Conservation (phyloP, 208 protist species). For the Leishmania martiniquensis region DNA sequence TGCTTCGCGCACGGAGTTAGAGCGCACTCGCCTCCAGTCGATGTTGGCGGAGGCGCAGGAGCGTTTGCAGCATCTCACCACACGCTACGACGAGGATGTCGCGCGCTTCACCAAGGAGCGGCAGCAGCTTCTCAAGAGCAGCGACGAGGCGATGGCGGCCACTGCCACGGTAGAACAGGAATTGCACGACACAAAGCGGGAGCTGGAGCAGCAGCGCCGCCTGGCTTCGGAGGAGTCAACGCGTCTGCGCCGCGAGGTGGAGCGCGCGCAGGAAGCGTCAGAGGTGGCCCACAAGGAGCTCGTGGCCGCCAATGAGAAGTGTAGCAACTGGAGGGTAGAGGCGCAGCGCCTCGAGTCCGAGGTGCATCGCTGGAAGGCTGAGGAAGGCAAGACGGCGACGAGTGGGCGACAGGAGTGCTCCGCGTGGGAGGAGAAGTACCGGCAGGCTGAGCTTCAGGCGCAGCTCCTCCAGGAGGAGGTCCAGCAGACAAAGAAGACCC, state of each 20-base stretch:
- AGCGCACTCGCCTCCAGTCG: conserved; percentile 62
- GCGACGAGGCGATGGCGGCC: conserved; percentile 32
- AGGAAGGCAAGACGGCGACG: conserved; percentile 40
- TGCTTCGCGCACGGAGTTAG: conserved; percentile 49
- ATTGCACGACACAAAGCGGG: conserved; percentile 31
- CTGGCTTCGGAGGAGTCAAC: conserved; percentile 30
- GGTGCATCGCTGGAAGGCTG: conserved; percentile 55
- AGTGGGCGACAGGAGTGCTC: conserved; percentile 36
- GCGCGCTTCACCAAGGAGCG: conserved; percentile 48
- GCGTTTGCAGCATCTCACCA: conserved; percentile 49
- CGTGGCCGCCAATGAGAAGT: conserved; percentile 24
- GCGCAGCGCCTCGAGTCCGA: conserved; percentile 36
- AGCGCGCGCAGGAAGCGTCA: conserved; percentile 18
- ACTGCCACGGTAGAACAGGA: conserved; percentile 29
- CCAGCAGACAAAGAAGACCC: conserved; percentile 25
- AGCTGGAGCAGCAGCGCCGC: conserved; percentile 37
- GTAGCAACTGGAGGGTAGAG: conserved; percentile 36
- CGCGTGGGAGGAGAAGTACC: conserved; percentile 44
- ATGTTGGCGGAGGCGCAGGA: conserved; percentile 62
- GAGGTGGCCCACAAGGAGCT: conserved; percentile 15
- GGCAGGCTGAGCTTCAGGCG: conserved; percentile 32
- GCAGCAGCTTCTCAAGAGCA: conserved; percentile 45
- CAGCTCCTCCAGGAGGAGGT: conserved; percentile 45
- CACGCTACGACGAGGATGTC: conserved; percentile 51
- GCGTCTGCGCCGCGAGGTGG: conserved; percentile 22